Percentiles rank a stretch among this genome's conserved stretches.
phyloP scores from a whole-genome alignment of 2,329 filamentous ascomycete genomes.

The Aspergillus tanneri region DNA sequence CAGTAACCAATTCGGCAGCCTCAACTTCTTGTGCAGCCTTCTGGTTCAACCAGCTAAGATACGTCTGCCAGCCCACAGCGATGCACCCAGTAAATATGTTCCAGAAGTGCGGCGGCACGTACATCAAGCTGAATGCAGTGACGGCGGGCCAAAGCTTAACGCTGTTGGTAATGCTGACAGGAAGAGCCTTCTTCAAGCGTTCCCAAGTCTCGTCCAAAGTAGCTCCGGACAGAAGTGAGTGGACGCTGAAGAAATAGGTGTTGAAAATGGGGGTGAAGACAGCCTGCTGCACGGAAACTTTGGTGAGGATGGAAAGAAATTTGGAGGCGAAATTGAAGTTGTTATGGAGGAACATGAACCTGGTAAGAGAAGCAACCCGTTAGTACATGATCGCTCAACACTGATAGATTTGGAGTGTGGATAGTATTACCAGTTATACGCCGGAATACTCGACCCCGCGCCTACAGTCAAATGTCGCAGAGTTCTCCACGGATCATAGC shows the following conservation, averaged over 20 bases:
- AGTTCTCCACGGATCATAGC: conserved; percentile 69
- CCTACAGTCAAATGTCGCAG: conserved; percentile 72
- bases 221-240: conserved; percentile 71
- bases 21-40: conserved; percentile 62
- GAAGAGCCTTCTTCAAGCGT: conserved; percentile 72
- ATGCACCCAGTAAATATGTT: conserved; percentile 76
- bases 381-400: too few relatives aligned
- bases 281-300: conserved; percentile 77
- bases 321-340: conserved; percentile 83
- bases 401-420: too few relatives aligned
- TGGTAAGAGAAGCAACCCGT: conserved; percentile 38
- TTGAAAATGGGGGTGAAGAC: conserved; percentile 82
- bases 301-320: conserved; percentile 67
- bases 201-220: conserved; percentile 63
- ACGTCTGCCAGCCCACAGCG: conserved; percentile 90
- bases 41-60: conserved; percentile 77
- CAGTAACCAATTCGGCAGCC: conserved; percentile 28
- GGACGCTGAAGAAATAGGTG: conserved; percentile 77
- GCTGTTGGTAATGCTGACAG: conserved; percentile 72
- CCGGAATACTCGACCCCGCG: conserved; percentile 69
- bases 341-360: conserved; percentile 75
- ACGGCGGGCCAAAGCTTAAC: conserved; percentile 87
- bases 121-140: conserved; percentile 84
- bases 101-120: conserved; percentile 73
- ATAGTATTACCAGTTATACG: conserved; percentile 73